Evolutionary conservation across 2,329 filamentous ascomycete species (phyloP).

Genomic region (Fusarium sp.): DNA sequence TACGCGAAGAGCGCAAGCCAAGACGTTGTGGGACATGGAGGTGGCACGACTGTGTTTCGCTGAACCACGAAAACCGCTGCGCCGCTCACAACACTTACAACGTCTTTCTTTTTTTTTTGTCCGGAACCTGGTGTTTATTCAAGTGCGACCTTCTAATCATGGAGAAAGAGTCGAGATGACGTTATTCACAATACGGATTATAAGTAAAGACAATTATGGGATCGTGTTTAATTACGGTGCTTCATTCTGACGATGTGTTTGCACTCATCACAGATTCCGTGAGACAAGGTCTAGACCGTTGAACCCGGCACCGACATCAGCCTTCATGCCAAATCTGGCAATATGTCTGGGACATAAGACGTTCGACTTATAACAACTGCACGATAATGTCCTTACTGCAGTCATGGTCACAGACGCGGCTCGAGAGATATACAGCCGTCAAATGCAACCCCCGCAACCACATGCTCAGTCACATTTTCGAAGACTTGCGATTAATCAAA

Average conservation of each 20-base stretch:
- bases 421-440: constrained; percentile 23
- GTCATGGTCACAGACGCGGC: constrained; percentile 37
- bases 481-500: background rate
- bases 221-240: constrained; percentile 11
- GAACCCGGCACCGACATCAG: constrained; percentile 37
- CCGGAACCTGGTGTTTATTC: background rate
- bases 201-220: background rate
- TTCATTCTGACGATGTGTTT: constrained; percentile 20
- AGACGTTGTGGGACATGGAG: constrained; percentile 30
- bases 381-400: constrained; percentile 36
- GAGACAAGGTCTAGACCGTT: constrained; percentile 41
- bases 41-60: constrained; percentile 36
- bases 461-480: background rate
- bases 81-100: constrained; percentile 19
- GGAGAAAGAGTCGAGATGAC: background rate
- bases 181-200: background rate
- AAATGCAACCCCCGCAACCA: constrained; percentile 7
- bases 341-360: constrained; percentile 31
- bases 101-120: constrained; percentile 1
- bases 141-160: background rate
- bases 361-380: constrained; percentile 38
- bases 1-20: constrained; percentile 31
- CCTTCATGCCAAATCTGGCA: constrained; percentile 39
- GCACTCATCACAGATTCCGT: constrained; percentile 1
- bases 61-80: constrained; percentile 32